These are phyloP conservation scores for Dendrobium chrysotoxum DNA, from an alignment of 106 monocot genomes.

Conservation along the genomic window DNA sequence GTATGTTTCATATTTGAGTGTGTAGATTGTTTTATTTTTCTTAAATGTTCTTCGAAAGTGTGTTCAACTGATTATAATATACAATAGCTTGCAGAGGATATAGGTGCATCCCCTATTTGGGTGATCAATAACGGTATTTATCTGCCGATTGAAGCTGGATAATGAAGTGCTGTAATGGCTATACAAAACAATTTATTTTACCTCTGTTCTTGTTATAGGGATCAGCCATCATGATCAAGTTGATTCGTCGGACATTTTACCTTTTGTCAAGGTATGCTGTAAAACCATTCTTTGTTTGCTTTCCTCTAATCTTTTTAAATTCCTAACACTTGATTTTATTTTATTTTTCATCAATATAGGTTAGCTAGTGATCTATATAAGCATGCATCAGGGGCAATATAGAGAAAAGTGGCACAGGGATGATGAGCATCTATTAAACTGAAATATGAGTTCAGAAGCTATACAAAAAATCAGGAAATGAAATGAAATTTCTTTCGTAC, in stretches of 20 bases:
- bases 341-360: not conserved
- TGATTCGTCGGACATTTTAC: slow-evolving; percentile 44
- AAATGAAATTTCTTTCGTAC: not conserved
- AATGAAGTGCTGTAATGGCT: not conserved
- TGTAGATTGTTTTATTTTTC: not conserved
- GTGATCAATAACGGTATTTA: slow-evolving; percentile 67
- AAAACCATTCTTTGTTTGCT: not conserved
- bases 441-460: not conserved
- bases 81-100: slow-evolving; percentile 70
- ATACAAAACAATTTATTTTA: not conserved
- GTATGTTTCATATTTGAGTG: slow-evolving; percentile 18
- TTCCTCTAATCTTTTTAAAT: not conserved
- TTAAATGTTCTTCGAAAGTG: not conserved
- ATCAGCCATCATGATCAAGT: slow-evolving; percentile 85
- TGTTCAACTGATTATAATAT: slow-evolving; percentile 7
- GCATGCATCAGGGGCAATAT: not conserved
- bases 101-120: slow-evolving; percentile 66
- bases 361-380: not conserved
- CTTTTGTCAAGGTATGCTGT: slow-evolving; percentile 66
- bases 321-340: not conserved
- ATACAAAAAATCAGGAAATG: not conserved
- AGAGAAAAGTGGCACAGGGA: not conserved
- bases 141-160: not conserved
- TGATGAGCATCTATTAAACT: not conserved
- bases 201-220: slow-evolving; percentile 34